A percentile compares a stretch with the other conserved stretches of the same genome.
Conservation (phyloP, 2,329 filamentous ascomycete genomes). For the Exophiala sideris region DNA sequence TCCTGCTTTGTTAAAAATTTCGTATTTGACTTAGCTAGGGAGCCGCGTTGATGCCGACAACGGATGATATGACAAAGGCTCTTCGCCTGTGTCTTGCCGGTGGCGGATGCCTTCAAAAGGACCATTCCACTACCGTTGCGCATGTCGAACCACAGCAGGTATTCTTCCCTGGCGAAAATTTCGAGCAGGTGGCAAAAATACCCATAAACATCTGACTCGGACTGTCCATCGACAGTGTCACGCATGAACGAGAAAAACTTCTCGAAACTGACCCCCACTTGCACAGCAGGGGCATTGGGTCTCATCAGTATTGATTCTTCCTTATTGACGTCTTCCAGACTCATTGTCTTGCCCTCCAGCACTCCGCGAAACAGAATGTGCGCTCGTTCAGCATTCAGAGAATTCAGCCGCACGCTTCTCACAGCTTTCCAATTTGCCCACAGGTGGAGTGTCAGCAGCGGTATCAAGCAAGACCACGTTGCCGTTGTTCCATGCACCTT, state of each 20-base stretch:
- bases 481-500: slow-evolving; percentile 65
- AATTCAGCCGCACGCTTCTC: slow-evolving; percentile 75
- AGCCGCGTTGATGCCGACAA: not conserved
- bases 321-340: slow-evolving; percentile 16
- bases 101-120: slow-evolving; percentile 59
- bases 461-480: slow-evolving; percentile 70
- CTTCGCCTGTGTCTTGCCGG: slow-evolving; percentile 51
- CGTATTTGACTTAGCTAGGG: not conserved
- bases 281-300: not conserved
- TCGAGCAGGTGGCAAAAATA: slow-evolving; percentile 31
- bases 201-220: not conserved
- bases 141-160: slow-evolving; percentile 59
- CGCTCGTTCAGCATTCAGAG: slow-evolving; percentile 80
- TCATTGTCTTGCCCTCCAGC: slow-evolving; percentile 26
- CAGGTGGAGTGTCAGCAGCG: slow-evolving; percentile 73
- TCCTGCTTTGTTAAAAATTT: not conserved
- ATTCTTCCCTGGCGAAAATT: slow-evolving; percentile 52
- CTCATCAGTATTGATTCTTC: slow-evolving; percentile 17
- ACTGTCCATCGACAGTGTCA: not conserved
- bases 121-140: slow-evolving; percentile 50
- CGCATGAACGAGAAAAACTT: slow-evolving; percentile 12
- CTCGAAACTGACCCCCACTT: slow-evolving; percentile 13
- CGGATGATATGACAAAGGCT: slow-evolving; percentile 59
- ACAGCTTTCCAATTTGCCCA: slow-evolving; percentile 85
- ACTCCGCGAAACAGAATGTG: slow-evolving; percentile 62